These are phyloP conservation scores for Actinidia chinensis DNA, from an alignment of 179 eudicot genomes.

Conservation along the genomic window DNA sequence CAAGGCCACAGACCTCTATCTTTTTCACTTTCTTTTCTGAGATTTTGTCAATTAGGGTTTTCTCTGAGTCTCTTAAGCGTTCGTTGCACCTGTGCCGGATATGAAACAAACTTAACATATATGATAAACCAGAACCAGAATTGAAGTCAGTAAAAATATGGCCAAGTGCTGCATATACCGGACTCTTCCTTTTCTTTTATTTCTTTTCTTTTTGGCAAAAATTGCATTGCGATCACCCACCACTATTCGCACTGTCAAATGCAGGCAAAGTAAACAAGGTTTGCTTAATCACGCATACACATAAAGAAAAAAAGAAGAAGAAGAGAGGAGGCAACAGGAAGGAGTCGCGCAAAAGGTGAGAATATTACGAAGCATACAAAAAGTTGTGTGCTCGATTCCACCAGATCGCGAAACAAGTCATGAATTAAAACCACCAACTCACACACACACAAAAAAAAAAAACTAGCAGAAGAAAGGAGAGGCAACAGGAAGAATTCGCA, in stretches of 20 bases:
- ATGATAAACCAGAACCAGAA: not conserved
- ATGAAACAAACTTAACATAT: conserved; percentile 3
- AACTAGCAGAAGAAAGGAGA: too few relatives aligned
- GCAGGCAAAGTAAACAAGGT: not conserved
- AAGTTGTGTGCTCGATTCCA: too few relatives aligned
- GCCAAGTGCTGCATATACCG: conserved; percentile 37
- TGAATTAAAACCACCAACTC: too few relatives aligned
- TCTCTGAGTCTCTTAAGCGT: conserved; percentile 27
- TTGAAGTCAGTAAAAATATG: not conserved
- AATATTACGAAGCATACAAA: too few relatives aligned
- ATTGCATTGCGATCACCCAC: conserved; percentile 64
- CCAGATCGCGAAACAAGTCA: too few relatives aligned
- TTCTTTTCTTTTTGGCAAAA: conserved; percentile 56
- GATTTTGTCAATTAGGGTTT: conserved; percentile 61
- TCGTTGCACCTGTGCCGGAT: conserved; percentile 26
- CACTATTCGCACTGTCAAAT: conserved; percentile 28
- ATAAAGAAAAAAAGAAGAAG: not conserved
- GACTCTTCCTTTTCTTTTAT: conserved; percentile 38
- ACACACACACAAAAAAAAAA: not conserved
- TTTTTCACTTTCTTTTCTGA: conserved; percentile 74
- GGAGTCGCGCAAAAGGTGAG: too few relatives aligned
- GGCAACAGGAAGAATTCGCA: not conserved
- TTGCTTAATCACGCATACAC: not conserved
- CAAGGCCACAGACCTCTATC: conserved; percentile 56
- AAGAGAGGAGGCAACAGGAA: not conserved